Evolutionary conservation across 805 yeast genomes (phyloP).

Genomic region (Myxozyma sirexii): DNA sequence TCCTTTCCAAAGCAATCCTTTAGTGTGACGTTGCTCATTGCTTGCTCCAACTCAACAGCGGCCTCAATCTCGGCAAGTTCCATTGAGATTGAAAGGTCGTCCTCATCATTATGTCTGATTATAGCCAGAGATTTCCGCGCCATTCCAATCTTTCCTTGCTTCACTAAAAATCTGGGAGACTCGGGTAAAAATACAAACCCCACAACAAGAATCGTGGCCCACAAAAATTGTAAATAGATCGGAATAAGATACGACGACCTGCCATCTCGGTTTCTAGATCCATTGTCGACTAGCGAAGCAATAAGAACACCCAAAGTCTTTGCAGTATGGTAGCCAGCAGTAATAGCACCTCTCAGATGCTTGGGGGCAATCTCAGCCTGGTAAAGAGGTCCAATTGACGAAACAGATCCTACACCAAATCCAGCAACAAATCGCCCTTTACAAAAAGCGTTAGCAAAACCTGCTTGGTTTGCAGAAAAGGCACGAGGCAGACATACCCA

Average conservation of each 20-base stretch:
- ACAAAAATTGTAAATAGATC: conserved; percentile 68
- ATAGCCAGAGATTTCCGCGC: conserved; percentile 61
- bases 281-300: conserved; percentile 72
- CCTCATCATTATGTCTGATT: conserved; percentile 48
- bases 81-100: conserved; percentile 50
- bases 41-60: conserved; percentile 50
- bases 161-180: conserved; percentile 71
- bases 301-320: conserved; percentile 72
- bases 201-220: conserved; percentile 58
- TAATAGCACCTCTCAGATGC: conserved; percentile 77
- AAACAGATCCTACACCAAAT: conserved; percentile 72
- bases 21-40: conserved; percentile 17
- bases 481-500: conserved; percentile 45
- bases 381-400: conserved; percentile 76
- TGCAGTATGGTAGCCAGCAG: conserved; percentile 74
- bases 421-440: conserved; percentile 65
- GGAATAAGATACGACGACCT: conserved; percentile 74
- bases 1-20: conserved; percentile 38
- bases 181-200: conserved; percentile 71
- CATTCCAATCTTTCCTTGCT: conserved; percentile 55
- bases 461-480: too few species aligned
- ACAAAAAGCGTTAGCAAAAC: conserved; percentile 28
- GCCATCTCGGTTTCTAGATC: conserved; percentile 56
- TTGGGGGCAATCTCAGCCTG: conserved; percentile 79
- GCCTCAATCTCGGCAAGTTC: conserved; percentile 55